These are phyloP conservation scores for Kondoa subrosea DNA, from an alignment of 768 basidiomycete genomes.

Conservation along the genomic window DNA sequence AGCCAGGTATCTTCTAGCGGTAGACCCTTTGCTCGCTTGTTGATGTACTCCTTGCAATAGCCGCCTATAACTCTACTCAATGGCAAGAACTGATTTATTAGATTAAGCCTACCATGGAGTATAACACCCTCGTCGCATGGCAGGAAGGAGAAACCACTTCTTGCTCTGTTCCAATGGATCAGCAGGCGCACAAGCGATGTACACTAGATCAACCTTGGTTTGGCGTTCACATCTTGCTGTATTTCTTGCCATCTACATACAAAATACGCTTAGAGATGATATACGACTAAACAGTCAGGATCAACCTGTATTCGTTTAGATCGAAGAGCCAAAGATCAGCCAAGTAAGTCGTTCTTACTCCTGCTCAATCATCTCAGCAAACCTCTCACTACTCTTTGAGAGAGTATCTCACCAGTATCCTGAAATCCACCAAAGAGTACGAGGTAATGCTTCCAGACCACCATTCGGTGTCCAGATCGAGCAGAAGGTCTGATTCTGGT, in stretches of 20 bases:
- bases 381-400: constrained; percentile 43
- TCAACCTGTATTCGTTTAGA: constrained; percentile 37
- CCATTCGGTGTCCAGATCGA: constrained; percentile 78
- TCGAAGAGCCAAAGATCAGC: constrained; percentile 90
- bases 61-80: constrained; percentile 48
- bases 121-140: constrained; percentile 59
- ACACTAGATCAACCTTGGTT: constrained; percentile 54
- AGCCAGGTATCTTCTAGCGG: constrained; percentile 85
- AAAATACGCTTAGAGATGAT: not conserved
- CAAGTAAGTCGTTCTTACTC: constrained; percentile 45
- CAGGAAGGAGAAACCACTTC: constrained; percentile 62
- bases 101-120: constrained; percentile 45
- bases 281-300: not conserved
- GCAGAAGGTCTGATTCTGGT: constrained; percentile 64
- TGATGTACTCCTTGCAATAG: constrained; percentile 85
- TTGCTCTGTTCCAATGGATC: constrained; percentile 17
- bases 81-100: too few species aligned
- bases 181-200: not conserved
- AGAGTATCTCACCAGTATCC: constrained; percentile 46
- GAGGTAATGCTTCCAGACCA: constrained; percentile 71
- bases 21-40: constrained; percentile 66
- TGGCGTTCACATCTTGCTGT: constrained; percentile 51
- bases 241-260: constrained; percentile 48
- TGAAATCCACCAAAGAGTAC: constrained; percentile 75
- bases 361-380: constrained; percentile 45